Conservation (phyloP, 2,329 filamentous ascomycete species). For the Apiospora pterosperma region DNA sequence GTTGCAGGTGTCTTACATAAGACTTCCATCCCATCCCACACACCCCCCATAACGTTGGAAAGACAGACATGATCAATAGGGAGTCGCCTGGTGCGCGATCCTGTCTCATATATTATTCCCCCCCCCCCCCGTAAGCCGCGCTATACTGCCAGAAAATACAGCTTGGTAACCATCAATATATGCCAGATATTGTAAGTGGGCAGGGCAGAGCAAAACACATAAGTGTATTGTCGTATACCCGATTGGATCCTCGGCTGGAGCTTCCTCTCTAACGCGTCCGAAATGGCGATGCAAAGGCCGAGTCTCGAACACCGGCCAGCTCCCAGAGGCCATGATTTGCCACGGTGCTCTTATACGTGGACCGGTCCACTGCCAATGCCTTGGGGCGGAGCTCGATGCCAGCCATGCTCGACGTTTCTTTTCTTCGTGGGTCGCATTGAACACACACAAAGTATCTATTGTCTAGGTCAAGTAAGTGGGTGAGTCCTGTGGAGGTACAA, state of each 20-base stretch:
- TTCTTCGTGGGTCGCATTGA: not conserved
- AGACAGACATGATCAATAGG: not conserved
- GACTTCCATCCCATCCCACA: not conserved
- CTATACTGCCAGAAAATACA: slow-evolving; percentile 3
- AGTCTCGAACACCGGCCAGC: not conserved
- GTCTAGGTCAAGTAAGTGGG: not conserved
- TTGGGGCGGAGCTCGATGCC: not conserved
- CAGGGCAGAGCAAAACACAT: not conserved
- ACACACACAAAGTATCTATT: no score
- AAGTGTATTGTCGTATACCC: not conserved
- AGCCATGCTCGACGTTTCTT: not conserved
- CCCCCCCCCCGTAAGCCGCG: not conserved
- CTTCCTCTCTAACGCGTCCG: not conserved
- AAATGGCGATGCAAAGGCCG: not conserved
- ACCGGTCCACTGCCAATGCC: not conserved
- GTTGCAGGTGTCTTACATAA: not conserved
- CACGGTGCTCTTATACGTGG: not conserved
- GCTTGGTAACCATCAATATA: not conserved
- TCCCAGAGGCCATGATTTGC: not conserved
- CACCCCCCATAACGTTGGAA: not conserved
- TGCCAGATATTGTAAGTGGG: not conserved
- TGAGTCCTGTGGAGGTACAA: not conserved
- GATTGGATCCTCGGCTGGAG: not conserved
- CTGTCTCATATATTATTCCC: not conserved
- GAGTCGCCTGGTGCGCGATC: not conserved